Evolutionary conservation across 2,329 filamentous ascomycete genomes (phyloP), one percentile per base, ranked within the genome.

Genomic region (Hypomyces perniciosus): DNA sequence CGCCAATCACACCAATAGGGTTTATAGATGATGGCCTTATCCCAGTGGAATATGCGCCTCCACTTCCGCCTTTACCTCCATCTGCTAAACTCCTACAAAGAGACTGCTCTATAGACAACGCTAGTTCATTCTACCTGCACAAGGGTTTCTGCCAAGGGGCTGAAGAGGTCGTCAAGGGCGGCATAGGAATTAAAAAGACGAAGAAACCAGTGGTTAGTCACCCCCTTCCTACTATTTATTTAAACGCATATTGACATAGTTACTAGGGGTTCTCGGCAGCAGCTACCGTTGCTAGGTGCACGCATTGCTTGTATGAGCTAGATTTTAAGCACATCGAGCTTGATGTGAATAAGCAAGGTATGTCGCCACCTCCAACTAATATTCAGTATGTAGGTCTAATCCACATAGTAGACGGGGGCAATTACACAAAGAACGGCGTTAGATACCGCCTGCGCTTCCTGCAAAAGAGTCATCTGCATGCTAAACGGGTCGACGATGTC

Each of bases 71-170:
- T 26, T n/a, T 46, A 4, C 20, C 20, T 20, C 20, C 20, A 3
- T 20, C 20, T 20, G 33, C 50, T 8, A 54, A 46, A 27, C 43
- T 48, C 12, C 44, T 34, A 28, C 50, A 31, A 5, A 50, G 47
- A 12, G 72, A 75, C 42, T 74, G 71, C 56, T 69, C 58, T 5
- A 77, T 81, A 34, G 70, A 64, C 8, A 54, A 59, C 2, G 54
- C 64, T 8, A 78, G 76, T 56, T 80, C 78, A 0, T 80, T 80
- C 54, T 73, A 76, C 45, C 64, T 73, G 8, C 65, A 76, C 35
- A 79, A 77, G 49, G 78, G 77, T 1, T 80, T 81, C 56, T 82
- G 79, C 40, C 71, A 74, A 20, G 78, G 78, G 1, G 78, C 78
- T 6, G 73, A 72, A 43, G 75, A 78, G 12, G 71, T 75, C 1